Evolutionary conservation across 2,329 filamentous ascomycete genomes (phyloP).

Genomic region (Colletotrichum falcatum): DNA sequence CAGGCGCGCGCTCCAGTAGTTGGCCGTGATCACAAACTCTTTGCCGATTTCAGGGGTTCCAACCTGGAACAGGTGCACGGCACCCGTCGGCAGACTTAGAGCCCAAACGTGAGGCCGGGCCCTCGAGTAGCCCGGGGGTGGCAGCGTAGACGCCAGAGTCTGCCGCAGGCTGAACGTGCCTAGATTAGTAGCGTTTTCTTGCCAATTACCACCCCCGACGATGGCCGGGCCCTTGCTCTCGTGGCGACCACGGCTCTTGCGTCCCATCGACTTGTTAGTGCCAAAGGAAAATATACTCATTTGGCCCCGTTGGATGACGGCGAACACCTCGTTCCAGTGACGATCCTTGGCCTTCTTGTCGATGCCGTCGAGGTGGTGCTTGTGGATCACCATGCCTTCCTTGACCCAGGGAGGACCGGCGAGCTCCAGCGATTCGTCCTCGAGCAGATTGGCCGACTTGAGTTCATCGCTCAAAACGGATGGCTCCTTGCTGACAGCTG

Average conservation of each 20-base stretch:
- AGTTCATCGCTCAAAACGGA: constrained; percentile 71
- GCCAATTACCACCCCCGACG: constrained; percentile 98
- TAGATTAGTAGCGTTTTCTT: constrained; percentile 91
- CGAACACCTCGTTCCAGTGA: constrained; percentile 95
- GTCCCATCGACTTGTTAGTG: constrained; percentile 79
- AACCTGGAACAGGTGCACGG: constrained; percentile 97
- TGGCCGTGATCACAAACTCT: constrained; percentile 93
- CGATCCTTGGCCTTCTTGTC: constrained; percentile 95
- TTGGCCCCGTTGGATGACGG: constrained; percentile 93
- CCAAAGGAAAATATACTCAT: constrained; percentile 95
- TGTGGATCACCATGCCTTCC: constrained; percentile 95
- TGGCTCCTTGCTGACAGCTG: constrained; percentile 59
- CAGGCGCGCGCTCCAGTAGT: constrained; percentile 96
- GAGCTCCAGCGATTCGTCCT: constrained; percentile 92
- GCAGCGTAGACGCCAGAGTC: constrained; percentile 90
- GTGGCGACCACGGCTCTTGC: constrained; percentile 69
- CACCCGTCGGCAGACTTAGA: constrained; percentile 88
- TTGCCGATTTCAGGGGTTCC: constrained; percentile 94
- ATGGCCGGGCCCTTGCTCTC: constrained; percentile 67
- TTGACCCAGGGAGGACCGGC: constrained; percentile 98
- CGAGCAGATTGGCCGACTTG: constrained; percentile 75
- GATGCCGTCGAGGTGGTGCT: constrained; percentile 91
- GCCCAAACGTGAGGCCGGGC: constrained; percentile 93
- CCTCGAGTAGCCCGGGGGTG: constrained; percentile 92
- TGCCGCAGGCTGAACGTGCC: constrained; percentile 90